Conservation (phyloP, 2,329 filamentous ascomycete genomes). For the Orbilia javanica region DNA sequence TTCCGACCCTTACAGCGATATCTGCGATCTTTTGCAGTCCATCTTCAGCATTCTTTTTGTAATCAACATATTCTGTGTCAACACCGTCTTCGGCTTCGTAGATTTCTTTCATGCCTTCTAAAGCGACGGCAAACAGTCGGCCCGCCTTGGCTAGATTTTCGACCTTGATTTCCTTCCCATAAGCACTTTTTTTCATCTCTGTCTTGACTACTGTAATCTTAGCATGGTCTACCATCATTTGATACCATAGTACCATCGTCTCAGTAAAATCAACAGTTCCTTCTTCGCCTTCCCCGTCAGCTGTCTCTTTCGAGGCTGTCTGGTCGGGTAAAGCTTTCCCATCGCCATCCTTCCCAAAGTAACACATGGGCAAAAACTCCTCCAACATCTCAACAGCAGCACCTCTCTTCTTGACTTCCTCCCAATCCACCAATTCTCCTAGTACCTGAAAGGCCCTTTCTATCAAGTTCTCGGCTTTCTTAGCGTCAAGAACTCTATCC, state of each 20-base stretch:
- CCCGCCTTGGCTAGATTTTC: conserved; percentile 49
- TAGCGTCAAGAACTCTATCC: conserved; percentile 38
- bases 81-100: conserved; percentile 25
- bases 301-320: neutral
- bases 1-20: conserved; percentile 6
- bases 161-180: conserved; percentile 38
- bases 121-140: conserved; percentile 32
- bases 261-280: conserved; percentile 33
- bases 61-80: conserved; percentile 34
- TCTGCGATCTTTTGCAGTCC: conserved; percentile 27
- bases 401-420: conserved; percentile 37
- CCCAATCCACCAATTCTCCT: conserved; percentile 51
- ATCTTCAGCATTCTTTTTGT: conserved; percentile 34
- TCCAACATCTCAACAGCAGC: conserved; percentile 52
- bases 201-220: conserved; percentile 41
- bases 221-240: conserved; percentile 51
- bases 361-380: conserved; percentile 54
- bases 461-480: conserved; percentile 46
- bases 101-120: conserved; percentile 45
- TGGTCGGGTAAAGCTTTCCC: conserved; percentile 5
- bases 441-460: conserved; percentile 51
- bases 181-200: conserved; percentile 18
- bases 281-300: conserved; percentile 14
- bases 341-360: conserved; percentile 29
- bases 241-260: conserved; percentile 47